Evolutionary conservation across 257 asterid genomes (phyloP).

Genomic region (Thymus quinquecostatus): DNA sequence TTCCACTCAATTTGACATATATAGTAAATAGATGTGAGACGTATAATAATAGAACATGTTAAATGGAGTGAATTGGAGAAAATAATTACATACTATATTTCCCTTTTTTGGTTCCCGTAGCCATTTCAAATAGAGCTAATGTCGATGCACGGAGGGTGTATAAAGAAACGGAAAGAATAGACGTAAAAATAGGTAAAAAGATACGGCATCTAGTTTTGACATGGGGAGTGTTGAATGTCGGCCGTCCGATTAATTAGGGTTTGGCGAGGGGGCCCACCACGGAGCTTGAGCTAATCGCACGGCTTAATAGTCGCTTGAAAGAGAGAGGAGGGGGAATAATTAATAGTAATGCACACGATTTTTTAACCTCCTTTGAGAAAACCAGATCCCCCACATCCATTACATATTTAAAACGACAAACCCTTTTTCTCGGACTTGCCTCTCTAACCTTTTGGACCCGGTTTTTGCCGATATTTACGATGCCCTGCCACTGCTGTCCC

Average conservation of each 20-base stretch:
- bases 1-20: too few relatives aligned
- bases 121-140: too few relatives aligned
- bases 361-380: not conserved
- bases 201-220: not conserved
- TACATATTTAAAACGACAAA: conserved; percentile 38
- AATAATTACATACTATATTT: too few relatives aligned
- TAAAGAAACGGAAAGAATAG: too few relatives aligned
- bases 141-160: too few relatives aligned
- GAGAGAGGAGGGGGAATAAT: not conserved
- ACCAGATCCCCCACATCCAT: conserved; percentile 11
- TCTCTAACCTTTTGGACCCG: conserved; percentile 23
- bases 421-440: conserved; percentile 34
- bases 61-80: too few relatives aligned
- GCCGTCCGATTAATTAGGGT: conserved; percentile 37
- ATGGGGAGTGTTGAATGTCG: conserved; percentile 1
- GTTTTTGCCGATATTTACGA: conserved; percentile 27
- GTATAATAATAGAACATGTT: too few relatives aligned
- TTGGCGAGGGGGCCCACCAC: conserved; percentile 29
- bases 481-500: conserved; percentile 29
- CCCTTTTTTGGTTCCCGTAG: too few relatives aligned
- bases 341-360: not conserved
- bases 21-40: too few relatives aligned
- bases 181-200: too few relatives aligned
- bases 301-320: conserved; percentile 37
- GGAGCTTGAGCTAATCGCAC: conserved; percentile 28